A percentile compares a stretch with the other conserved stretches of the same genome.
Evolutionary conservation across 2,329 filamentous ascomycete species (phyloP).

Genomic region (Alternaria infectoria): DNA sequence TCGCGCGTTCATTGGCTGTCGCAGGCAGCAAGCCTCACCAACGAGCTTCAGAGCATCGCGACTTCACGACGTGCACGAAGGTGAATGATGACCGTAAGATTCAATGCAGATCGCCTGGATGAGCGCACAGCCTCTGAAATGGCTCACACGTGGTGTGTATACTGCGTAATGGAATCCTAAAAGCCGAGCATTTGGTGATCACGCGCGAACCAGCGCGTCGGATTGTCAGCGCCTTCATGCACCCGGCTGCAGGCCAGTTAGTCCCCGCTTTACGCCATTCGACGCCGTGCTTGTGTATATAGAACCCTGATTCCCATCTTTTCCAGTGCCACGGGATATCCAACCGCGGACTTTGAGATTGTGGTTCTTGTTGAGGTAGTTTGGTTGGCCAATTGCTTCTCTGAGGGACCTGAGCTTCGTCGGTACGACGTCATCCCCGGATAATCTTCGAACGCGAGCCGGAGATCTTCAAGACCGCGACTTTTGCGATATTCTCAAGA

Average conservation of each 20-base stretch:
- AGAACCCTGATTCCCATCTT: constrained; percentile 15
- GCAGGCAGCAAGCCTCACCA: neutral
- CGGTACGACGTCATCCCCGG: constrained; percentile 19
- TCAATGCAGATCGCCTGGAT: neutral
- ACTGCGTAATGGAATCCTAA: constrained; percentile 14
- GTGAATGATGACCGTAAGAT: neutral
- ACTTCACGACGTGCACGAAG: constrained; percentile 3
- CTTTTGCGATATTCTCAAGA: neutral
- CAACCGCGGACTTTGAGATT: neutral
- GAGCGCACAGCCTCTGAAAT: neutral
- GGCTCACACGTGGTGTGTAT: constrained; percentile 12
- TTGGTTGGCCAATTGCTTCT: constrained; percentile 10
- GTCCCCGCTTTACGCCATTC: constrained; percentile 24
- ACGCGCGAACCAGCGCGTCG: constrained; percentile 25
- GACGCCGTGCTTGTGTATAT: constrained; percentile 16
- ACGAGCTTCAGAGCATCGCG: neutral
- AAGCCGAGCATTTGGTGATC: constrained; percentile 21
- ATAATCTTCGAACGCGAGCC: constrained; percentile 1
- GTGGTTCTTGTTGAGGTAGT: neutral
- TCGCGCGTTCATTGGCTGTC: constrained; percentile 28
- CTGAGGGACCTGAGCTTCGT: neutral
- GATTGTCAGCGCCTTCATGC: constrained; percentile 19
- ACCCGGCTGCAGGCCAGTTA: constrained; percentile 12
- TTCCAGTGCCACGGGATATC: neutral
- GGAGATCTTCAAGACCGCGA: neutral